Evolutionary conservation across 78 protist genomes (phyloP).

Genomic region (Monosiga brevicollis): DNA sequence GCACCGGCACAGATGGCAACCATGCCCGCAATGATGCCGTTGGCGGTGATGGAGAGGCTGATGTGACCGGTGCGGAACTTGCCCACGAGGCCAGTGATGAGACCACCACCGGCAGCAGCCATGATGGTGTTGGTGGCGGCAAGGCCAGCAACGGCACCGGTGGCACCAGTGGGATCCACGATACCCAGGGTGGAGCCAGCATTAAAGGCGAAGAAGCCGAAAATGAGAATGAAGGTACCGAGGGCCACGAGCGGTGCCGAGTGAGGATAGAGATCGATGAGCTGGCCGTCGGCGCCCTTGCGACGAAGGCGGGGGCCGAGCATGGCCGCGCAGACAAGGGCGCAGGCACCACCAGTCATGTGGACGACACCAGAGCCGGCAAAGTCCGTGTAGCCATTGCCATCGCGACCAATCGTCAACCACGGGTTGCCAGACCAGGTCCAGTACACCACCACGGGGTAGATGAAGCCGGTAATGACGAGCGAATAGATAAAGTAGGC

Average conservation of each 20-base stretch:
- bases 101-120: slow-evolving; percentile 47
- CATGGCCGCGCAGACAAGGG: slow-evolving; percentile 52
- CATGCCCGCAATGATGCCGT: slow-evolving; percentile 66
- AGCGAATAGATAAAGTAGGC: slow-evolving; percentile 40
- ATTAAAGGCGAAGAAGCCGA: slow-evolving; percentile 78
- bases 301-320: slow-evolving; percentile 74
- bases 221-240: slow-evolving; percentile 73
- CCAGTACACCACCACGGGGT: slow-evolving; percentile 63
- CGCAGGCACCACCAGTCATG: slow-evolving; percentile 57
- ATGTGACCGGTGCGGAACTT: slow-evolving; percentile 12
- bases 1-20: slow-evolving; percentile 57
- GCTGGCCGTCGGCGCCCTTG: slow-evolving; percentile 37
- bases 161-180: slow-evolving; percentile 18
- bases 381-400: slow-evolving; percentile 25
- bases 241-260: slow-evolving; percentile 36
- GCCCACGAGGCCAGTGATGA: slow-evolving; percentile 8
- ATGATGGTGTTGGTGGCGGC: slow-evolving; percentile 46
- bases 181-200: slow-evolving; percentile 55
- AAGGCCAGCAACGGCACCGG: slow-evolving; percentile 24
- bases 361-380: slow-evolving; percentile 23
- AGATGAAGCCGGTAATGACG: slow-evolving; percentile 34
- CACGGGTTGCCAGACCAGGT: slow-evolving; percentile 29
- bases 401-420: slow-evolving; percentile 1
- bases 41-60: too few relatives aligned
- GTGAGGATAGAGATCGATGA: slow-evolving; percentile 39